phyloP scores from a whole-genome alignment of 805 yeast genomes.

The Teunomyces cretensis region DNA sequence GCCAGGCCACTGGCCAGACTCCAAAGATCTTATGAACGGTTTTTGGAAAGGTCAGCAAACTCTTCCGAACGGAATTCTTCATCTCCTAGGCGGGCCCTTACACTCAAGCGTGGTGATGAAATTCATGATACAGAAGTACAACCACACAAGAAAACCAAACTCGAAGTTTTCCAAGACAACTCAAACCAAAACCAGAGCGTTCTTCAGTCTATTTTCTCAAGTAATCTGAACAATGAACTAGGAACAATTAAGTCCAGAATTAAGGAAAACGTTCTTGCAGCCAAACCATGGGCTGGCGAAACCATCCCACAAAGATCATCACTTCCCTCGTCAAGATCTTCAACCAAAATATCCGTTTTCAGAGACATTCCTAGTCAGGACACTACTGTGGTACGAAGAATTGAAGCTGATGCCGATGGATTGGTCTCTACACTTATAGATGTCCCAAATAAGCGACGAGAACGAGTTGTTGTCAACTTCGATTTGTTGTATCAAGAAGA shows the following conservation, averaged over 20 bases:
- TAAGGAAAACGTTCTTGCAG: conserved; percentile 61
- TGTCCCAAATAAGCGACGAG: conserved; percentile 59
- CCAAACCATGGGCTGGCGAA: conserved; percentile 68
- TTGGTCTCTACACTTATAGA: conserved; percentile 52
- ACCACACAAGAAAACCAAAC: conserved; percentile 24
- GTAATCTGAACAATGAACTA: conserved; percentile 30
- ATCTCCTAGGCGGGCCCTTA: conserved; percentile 25
- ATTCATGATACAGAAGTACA: conserved; percentile 13
- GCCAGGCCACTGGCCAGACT: conserved; percentile 63
- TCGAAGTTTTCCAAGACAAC: conserved; percentile 44
- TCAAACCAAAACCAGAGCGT: conserved; percentile 13
- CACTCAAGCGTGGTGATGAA: conserved; percentile 36
- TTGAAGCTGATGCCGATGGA: conserved; percentile 8
- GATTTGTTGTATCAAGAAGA: conserved; percentile 53
- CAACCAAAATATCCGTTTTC: conserved; percentile 31
- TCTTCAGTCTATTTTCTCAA: conserved; percentile 21
- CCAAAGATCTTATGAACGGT: conserved; percentile 39
- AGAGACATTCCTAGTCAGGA: conserved; percentile 17
- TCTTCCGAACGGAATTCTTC: conserved; percentile 15
- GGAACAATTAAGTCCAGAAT: conserved; percentile 50
- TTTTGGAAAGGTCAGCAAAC: conserved; percentile 34
- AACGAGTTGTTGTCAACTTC: conserved; percentile 59
- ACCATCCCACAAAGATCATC: conserved; percentile 42
- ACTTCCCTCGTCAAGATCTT: conserved; percentile 13
- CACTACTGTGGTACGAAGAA: conserved; percentile 6